phyloP scores from a whole-genome alignment of 257 asterid genomes.

The Ilex aquifolium region DNA sequence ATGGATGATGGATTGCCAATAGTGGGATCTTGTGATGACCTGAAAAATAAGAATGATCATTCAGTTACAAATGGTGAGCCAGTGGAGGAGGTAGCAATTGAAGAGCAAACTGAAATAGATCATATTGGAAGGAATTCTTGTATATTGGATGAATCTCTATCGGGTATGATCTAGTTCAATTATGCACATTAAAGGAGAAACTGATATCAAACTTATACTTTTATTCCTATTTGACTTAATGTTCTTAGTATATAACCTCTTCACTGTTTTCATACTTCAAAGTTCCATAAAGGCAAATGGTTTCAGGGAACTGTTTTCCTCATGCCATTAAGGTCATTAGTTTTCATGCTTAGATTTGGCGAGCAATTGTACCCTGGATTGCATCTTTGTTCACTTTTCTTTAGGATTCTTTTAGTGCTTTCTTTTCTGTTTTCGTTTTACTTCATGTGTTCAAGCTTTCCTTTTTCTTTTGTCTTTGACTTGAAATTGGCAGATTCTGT shows the following conservation, averaged over 20 bases:
- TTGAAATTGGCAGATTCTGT: too few relatives aligned
- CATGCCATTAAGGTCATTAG: too few relatives aligned
- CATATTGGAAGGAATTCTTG: slow-evolving; percentile 12
- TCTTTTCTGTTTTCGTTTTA: too few relatives aligned
- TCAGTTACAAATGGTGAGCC: slow-evolving; percentile 21
- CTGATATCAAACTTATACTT: too few relatives aligned
- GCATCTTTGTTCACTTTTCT: too few relatives aligned
- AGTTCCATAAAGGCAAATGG: not conserved
- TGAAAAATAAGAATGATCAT: slow-evolving; percentile 15
- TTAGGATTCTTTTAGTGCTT: too few relatives aligned
- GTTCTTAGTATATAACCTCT: not conserved
- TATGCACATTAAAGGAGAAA: too few relatives aligned
- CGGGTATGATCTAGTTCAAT: slow-evolving; percentile 26
- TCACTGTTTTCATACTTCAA: not conserved
- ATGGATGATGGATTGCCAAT: slow-evolving; percentile 14
- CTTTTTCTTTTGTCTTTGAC: too few relatives aligned
- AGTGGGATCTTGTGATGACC: slow-evolving; percentile 21
- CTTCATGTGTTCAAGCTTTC: too few relatives aligned
- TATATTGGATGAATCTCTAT: slow-evolving; percentile 25
- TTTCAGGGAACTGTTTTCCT: not conserved
- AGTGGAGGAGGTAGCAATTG: slow-evolving; percentile 18
- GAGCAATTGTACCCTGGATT: too few relatives aligned
- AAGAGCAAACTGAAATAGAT: slow-evolving; percentile 18
- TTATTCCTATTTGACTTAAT: too few relatives aligned
- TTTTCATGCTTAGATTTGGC: too few relatives aligned